These are phyloP conservation scores for Exophiala aquamarina DNA, from an alignment of 2,329 filamentous ascomycete genomes.

Conservation along the genomic window DNA sequence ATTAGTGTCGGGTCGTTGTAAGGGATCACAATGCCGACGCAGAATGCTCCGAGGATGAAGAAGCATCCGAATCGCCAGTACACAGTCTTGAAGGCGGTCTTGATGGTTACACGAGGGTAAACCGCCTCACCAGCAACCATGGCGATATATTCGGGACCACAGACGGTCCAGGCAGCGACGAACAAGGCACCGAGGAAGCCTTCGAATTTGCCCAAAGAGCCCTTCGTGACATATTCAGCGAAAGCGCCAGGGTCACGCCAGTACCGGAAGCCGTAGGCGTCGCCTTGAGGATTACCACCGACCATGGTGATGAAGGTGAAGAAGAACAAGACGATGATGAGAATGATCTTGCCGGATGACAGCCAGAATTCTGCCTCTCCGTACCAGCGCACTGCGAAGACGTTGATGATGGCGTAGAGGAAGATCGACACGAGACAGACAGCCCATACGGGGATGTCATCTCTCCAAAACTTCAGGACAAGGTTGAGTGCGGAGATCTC, in stretches of 20 bases:
- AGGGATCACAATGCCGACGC: slow-evolving; percentile 67
- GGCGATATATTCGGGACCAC: slow-evolving; percentile 60
- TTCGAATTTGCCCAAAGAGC: slow-evolving; percentile 61
- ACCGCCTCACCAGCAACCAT: slow-evolving; percentile 66
- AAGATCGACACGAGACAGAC: slow-evolving; percentile 32
- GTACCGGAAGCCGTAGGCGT: slow-evolving; percentile 68
- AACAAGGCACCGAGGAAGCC: slow-evolving; percentile 67
- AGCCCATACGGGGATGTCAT: slow-evolving; percentile 36
- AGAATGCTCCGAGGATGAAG: slow-evolving; percentile 70
- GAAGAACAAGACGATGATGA: slow-evolving; percentile 66
- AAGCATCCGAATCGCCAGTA: slow-evolving; percentile 70
- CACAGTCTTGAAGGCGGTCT: slow-evolving; percentile 63
- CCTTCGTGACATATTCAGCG: slow-evolving; percentile 60
- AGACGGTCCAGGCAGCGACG: slow-evolving; percentile 65
- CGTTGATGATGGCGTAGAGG: slow-evolving; percentile 55
- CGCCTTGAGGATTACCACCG: slow-evolving; percentile 70
- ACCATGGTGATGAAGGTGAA: slow-evolving; percentile 81
- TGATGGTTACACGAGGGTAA: slow-evolving; percentile 61
- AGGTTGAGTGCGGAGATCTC: slow-evolving; percentile 42
- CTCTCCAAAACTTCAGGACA: slow-evolving; percentile 39
- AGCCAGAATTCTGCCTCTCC: slow-evolving; percentile 71
- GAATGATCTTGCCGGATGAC: slow-evolving; percentile 65
- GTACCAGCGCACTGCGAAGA: slow-evolving; percentile 68
- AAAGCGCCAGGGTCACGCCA: slow-evolving; percentile 66
- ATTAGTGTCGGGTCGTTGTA: slow-evolving; percentile 62